Conservation (phyloP, 345 rosid species). For the Balakata baccata region DNA sequence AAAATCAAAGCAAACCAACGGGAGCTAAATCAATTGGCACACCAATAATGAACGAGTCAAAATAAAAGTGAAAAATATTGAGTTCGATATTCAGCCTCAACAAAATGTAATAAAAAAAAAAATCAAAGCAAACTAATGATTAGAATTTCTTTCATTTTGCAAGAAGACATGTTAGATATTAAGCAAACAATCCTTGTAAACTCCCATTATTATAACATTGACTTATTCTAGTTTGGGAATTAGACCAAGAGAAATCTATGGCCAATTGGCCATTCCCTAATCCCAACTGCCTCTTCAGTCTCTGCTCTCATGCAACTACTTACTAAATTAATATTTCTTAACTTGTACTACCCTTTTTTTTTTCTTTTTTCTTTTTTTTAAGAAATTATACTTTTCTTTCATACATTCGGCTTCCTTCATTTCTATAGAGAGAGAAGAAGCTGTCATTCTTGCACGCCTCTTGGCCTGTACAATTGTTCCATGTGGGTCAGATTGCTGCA, state of each 20-base stretch:
- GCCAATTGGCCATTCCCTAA: not conserved
- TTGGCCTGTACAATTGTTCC: constrained; percentile 9
- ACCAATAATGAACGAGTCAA: too few relatives aligned
- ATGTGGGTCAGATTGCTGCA: not conserved
- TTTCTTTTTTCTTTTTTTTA: not conserved
- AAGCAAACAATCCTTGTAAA: too few relatives aligned
- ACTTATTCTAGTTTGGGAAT: not conserved
- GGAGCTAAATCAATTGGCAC: too few relatives aligned
- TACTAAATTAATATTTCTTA: too few relatives aligned
- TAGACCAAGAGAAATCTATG: not conserved
- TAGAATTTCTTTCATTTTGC: not conserved
- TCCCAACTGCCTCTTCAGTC: not conserved
- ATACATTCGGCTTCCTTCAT: not conserved
- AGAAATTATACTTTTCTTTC: not conserved
- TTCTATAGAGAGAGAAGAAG: not conserved
- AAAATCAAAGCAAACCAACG: too few relatives aligned
- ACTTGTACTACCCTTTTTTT: not conserved
- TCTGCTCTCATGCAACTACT: not conserved
- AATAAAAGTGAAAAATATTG: too few relatives aligned
- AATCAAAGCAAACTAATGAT: constrained; percentile 16
- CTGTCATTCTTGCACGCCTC: constrained; percentile 8
- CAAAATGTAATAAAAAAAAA: too few relatives aligned
- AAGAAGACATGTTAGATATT: not conserved
- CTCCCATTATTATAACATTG: not conserved
- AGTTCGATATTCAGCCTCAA: too few relatives aligned